Conservation (phyloP, 208 protist species). For the Herpetomonas muscarum region DNA sequence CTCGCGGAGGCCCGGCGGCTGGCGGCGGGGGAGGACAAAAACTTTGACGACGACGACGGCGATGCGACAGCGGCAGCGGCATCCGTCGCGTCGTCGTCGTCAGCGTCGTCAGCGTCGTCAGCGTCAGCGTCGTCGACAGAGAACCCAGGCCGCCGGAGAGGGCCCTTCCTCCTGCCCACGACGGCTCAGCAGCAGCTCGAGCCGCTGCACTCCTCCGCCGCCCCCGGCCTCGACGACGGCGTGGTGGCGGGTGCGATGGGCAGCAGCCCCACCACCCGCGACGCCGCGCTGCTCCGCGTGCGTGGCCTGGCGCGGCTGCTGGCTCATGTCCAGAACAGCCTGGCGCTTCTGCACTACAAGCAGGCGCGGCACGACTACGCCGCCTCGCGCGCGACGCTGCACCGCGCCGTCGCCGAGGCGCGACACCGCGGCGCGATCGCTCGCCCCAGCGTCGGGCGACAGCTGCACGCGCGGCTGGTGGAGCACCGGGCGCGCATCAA, state of each 20-base stretch:
- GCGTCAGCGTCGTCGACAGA: too few relatives aligned
- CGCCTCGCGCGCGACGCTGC: slow-evolving; percentile 14
- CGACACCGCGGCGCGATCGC: slow-evolving; percentile 18
- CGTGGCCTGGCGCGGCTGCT: slow-evolving; percentile 28
- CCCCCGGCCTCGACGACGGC: too few relatives aligned
- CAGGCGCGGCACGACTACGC: slow-evolving; percentile 28
- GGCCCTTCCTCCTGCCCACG: too few relatives aligned
- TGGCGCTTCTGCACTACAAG: slow-evolving; percentile 34
- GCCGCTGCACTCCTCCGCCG: too few relatives aligned
- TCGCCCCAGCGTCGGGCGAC: slow-evolving; percentile 11
- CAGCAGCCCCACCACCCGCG: background rate
- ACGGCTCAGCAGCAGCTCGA: too few relatives aligned
- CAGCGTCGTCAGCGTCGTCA: too few relatives aligned
- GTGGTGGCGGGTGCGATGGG: too few relatives aligned
- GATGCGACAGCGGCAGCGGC: background rate
- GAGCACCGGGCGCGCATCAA: slow-evolving; percentile 12
- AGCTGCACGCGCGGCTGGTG: slow-evolving; percentile 12
- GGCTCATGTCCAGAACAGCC: slow-evolving; percentile 37
- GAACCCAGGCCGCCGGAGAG: too few relatives aligned
- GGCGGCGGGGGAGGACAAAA: background rate
- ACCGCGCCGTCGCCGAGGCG: slow-evolving; percentile 12
- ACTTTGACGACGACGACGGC: background rate
- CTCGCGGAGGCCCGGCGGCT: background rate
- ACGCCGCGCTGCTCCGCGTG: background rate
- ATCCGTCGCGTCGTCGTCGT: too few relatives aligned